Base-by-base conservation (phyloP, 2,329 filamentous ascomycete species). In the Berkeleyomyces basicola region DNA sequence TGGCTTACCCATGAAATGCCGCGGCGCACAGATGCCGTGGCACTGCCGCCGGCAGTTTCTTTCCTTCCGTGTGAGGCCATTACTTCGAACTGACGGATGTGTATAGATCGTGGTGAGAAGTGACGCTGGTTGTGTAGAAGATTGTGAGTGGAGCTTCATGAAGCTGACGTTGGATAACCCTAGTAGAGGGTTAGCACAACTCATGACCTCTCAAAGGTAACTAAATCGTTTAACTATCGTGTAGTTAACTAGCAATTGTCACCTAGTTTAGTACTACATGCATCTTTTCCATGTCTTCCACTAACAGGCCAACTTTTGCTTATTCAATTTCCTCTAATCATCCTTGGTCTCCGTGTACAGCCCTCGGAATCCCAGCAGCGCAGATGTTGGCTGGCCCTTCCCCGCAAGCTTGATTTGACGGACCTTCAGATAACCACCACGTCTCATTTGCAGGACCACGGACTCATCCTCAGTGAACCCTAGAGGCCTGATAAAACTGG, bases 401-500 rank as follows among this genome's bases (percentile, higher is more conserved):
- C 72, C 72, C 49, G 73, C 72, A 36, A 73, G 70, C 61, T 72
- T 73, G 3, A 72, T 67, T 40, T 64, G 69, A 44, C 51, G 66
- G 4, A 75, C 68, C n/a, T 66, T 67, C 1, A 75, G 59, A 64
- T 69, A 66, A 1, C 47, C 65, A 1, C 66, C 67, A 1, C 65
- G 63, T 1, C 37, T 59, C 42, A 69, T 61, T 37, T 66, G 59
- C n/a, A 74, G 44, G 66, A 67, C 44, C 61, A 69, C 6, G 16
- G 65, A 67, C 39, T 71, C 62, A 23, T 67, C 31, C 9, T 36
- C 31, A 36, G 36, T 61, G 49, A 9, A 14, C 49, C 49, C 11
- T 23, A 53, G 31, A 6, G 49, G 49, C 31, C 14, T 53, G 10
- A 37, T 9, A 33, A 10, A 3, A 36, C 31, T n/a, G 1, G 14